These are phyloP conservation scores for Pseudocercospora crystallina DNA, from an alignment of 2,329 filamentous ascomycete genomes.

Conservation along the genomic window DNA sequence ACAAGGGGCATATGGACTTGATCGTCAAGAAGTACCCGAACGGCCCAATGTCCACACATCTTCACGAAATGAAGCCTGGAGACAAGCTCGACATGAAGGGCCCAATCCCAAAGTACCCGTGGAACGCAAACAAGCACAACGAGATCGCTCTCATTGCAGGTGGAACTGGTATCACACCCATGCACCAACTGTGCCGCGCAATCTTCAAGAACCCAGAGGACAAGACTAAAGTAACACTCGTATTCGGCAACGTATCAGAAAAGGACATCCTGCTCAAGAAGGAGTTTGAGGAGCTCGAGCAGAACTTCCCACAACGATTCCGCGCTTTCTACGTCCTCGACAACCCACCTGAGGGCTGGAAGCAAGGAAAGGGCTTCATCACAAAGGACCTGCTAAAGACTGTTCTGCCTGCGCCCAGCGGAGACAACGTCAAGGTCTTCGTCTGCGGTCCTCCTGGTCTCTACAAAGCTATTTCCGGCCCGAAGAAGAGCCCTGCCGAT, in stretches of 20 bases:
- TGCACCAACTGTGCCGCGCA: constrained; percentile 88
- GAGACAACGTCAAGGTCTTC: constrained; percentile 91
- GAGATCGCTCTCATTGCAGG: constrained; percentile 88
- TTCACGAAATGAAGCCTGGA: constrained; percentile 79
- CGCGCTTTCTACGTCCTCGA: constrained; percentile 91
- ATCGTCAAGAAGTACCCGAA: constrained; percentile 88
- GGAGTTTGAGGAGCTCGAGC: constrained; percentile 84
- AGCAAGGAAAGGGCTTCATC: constrained; percentile 75
- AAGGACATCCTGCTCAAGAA: constrained; percentile 88
- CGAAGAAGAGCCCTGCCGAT: constrained; percentile 87
- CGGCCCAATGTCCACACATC: constrained; percentile 86
- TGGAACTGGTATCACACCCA: constrained; percentile 94
- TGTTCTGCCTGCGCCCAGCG: constrained; percentile 88
- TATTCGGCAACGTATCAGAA: constrained; percentile 88
- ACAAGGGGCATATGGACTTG: constrained; percentile 79
- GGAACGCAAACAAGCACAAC: constrained; percentile 86
- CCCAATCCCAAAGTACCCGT: constrained; percentile 89
- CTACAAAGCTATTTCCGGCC: constrained; percentile 89
- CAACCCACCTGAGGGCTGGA: constrained; percentile 76
- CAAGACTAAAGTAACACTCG: constrained; percentile 94
- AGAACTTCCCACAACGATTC: constrained; percentile 93
- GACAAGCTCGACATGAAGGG: constrained; percentile 91
- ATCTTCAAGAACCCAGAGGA: constrained; percentile 97
- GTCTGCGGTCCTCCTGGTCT: constrained; percentile 89
- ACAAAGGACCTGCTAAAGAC: constrained; percentile 92